Evolutionary conservation across 2,329 filamentous ascomycete genomes (phyloP).

Genomic region (Phaeophleospora eucalypticola): DNA sequence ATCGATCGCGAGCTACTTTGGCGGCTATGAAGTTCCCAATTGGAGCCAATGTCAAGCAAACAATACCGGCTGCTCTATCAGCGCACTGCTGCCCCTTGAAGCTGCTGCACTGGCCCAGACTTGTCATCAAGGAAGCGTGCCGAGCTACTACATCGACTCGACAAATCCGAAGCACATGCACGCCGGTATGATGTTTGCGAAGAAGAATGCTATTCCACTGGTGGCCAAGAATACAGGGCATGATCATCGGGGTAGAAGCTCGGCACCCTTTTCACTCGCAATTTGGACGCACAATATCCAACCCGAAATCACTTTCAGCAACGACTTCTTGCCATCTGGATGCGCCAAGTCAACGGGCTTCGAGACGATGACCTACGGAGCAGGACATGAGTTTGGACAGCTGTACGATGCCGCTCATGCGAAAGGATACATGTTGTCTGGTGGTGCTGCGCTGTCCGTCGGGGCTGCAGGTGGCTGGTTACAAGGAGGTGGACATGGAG

Average conservation of each 20-base stretch:
- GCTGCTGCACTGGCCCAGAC: background rate
- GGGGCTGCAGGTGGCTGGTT: conserved; percentile 22
- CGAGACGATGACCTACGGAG: conserved; percentile 12
- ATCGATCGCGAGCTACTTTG: background rate
- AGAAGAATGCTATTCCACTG: conserved; percentile 11
- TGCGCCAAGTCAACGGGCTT: conserved; percentile 7
- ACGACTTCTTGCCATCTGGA: conserved; percentile 14
- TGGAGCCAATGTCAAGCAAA: background rate
- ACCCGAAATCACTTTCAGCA: conserved; percentile 5
- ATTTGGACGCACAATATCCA: conserved; percentile 8
- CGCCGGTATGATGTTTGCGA: conserved; percentile 16
- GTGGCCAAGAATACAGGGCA: conserved; percentile 6
- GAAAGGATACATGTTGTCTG: conserved; percentile 9
- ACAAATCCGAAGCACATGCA: conserved; percentile 13
- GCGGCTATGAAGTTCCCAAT: conserved; percentile 1
- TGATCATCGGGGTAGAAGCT: conserved; percentile 2
- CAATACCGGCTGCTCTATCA: background rate
- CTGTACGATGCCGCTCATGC: background rate
- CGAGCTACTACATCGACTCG: conserved; percentile 20
- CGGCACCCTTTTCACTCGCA: background rate
- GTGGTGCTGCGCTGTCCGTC: conserved; percentile 20
- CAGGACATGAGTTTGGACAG: conserved; percentile 13
- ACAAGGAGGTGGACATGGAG: conserved; percentile 20
- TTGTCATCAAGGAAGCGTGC: conserved; percentile 15
- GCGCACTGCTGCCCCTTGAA: background rate